Conservation (phyloP, 345 rosid species). For the Pelargonium nanum region DNA sequence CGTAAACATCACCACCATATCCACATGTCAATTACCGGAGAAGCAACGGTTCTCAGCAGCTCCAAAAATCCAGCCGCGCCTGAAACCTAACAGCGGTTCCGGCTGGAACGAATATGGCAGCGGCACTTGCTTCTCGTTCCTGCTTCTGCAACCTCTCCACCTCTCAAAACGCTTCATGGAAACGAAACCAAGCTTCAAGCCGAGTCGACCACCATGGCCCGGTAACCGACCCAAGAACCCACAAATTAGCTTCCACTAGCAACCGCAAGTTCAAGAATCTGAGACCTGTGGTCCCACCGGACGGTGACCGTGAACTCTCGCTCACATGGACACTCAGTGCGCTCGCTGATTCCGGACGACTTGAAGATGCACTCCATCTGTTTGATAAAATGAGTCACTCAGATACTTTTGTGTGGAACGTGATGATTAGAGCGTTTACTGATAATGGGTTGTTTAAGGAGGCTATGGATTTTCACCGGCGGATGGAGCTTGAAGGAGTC, state of each 20-base stretch:
- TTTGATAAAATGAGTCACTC: slow-evolving; percentile 52
- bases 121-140: slow-evolving; percentile 10
- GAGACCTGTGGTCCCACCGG: slow-evolving; percentile 2
- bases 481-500: slow-evolving; percentile 43
- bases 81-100: too few species aligned
- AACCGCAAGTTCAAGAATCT: neutral
- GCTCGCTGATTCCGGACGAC: slow-evolving; percentile 26
- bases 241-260: slow-evolving; percentile 10
- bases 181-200: slow-evolving; percentile 15
- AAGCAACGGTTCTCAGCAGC: neutral
- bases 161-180: slow-evolving; percentile 16
- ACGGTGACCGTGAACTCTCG: slow-evolving; percentile 10
- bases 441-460: slow-evolving; percentile 34
- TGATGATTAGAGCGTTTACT: slow-evolving; percentile 51
- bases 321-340: slow-evolving; percentile 21
- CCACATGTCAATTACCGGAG: neutral
- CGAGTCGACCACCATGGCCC: slow-evolving; percentile 1
- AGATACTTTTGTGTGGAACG: slow-evolving; percentile 49
- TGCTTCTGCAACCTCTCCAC: slow-evolving; percentile 16
- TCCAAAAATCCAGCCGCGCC: neutral
- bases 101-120: slow-evolving; percentile 24
- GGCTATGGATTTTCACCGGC: slow-evolving; percentile 27
- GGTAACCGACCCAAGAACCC: slow-evolving; percentile 11
- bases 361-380: slow-evolving; percentile 48
- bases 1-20: neutral